Evolutionary conservation across 2,329 filamentous ascomycete genomes (phyloP).

Genomic region (Aureobasidium sp.): DNA sequence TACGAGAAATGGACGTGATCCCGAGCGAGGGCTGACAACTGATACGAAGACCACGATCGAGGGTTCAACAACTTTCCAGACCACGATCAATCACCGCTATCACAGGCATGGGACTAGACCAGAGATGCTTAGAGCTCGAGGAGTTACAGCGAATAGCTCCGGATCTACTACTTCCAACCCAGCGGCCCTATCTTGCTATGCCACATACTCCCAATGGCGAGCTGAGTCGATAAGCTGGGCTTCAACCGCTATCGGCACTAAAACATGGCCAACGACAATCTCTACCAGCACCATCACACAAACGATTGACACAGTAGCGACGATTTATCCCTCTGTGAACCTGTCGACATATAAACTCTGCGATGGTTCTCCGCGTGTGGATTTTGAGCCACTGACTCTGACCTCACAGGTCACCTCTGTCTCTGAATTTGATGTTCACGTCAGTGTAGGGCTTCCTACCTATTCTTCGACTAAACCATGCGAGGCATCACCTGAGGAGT

Average conservation of each 20-base stretch:
- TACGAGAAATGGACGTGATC: background rate
- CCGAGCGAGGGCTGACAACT: background rate
- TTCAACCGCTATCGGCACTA: background rate
- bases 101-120: background rate
- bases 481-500: constrained; percentile 14
- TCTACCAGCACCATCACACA: constrained; percentile 1
- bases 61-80: background rate
- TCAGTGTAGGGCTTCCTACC: constrained; percentile 3
- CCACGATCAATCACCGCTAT: background rate
- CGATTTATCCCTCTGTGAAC: constrained; percentile 2
- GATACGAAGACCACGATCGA: background rate
- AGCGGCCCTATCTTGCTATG: constrained; percentile 3
- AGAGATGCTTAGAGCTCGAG: background rate
- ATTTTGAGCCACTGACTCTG: constrained; percentile 18
- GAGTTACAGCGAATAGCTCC: background rate
- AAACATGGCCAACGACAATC: background rate
- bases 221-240: background rate
- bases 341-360: constrained; percentile 20
- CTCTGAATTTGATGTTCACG: background rate
- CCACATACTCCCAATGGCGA: background rate
- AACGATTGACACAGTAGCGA: background rate
- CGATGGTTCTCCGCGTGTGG: constrained; percentile 21
- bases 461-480: constrained; percentile 18
- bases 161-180: background rate
- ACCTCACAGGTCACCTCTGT: constrained; percentile 7